Evolutionary conservation across 768 basidiomycete species (phyloP).

Genomic region (Russula ochroleuca): DNA sequence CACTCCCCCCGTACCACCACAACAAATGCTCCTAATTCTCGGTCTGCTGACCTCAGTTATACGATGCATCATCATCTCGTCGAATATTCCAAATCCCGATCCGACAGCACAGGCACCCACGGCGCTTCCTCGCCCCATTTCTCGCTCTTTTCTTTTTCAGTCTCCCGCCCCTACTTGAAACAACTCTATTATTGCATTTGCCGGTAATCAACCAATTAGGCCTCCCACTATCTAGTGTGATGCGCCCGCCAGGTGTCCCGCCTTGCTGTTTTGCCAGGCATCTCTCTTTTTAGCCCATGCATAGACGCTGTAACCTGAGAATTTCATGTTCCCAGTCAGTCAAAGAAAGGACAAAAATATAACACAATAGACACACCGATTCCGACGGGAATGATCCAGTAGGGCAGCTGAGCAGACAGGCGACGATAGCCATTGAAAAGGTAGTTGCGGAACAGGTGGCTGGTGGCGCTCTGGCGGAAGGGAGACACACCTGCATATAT

Average conservation of each 20-base stretch:
- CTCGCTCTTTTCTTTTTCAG: background rate
- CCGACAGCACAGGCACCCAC: slow-evolving; percentile 23
- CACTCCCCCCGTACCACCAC: background rate
- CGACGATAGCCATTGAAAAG: slow-evolving; percentile 81
- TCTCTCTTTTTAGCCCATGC: slow-evolving; percentile 67
- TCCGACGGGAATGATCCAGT: slow-evolving; percentile 69
- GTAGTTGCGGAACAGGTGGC: slow-evolving; percentile 64
- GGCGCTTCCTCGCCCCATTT: slow-evolving; percentile 3
- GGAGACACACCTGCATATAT: slow-evolving; percentile 62
- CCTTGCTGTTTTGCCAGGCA: slow-evolving; percentile 67
- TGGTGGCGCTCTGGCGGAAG: slow-evolving; percentile 65
- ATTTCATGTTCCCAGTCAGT: slow-evolving; percentile 3
- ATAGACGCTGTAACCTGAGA: slow-evolving; percentile 69
- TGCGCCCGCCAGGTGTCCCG: slow-evolving; percentile 52
- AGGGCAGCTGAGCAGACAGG: slow-evolving; percentile 63
- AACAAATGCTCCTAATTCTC: background rate
- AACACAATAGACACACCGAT: slow-evolving; percentile 51
- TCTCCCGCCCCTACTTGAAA: background rate
- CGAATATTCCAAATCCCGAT: slow-evolving; percentile 24
- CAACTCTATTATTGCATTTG: slow-evolving; percentile 4
- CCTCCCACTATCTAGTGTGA: slow-evolving; percentile 20
- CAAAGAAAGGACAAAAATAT: background rate
- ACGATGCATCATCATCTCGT: slow-evolving; percentile 3
- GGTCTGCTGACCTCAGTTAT: slow-evolving; percentile 15
- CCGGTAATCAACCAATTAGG: background rate